phyloP scores from a whole-genome alignment of 108 stramenopile species.

The Cyclotella cryptica region DNA sequence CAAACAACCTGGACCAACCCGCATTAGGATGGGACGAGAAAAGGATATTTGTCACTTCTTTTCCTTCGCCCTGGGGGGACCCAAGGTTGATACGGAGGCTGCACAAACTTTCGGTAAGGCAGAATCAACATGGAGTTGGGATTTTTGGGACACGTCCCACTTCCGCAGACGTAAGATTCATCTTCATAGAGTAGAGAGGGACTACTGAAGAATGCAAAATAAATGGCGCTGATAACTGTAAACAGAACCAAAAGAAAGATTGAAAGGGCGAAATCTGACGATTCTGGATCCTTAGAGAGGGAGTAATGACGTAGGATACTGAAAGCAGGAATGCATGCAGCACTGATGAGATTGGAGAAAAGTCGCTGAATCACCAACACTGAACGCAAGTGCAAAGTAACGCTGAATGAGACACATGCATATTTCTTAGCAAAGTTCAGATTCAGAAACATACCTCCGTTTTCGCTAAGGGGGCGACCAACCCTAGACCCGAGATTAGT shows the following conservation, averaged over 20 bases:
- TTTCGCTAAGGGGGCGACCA: not conserved
- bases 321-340: slow-evolving; percentile 78
- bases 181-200: not conserved
- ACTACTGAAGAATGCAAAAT: slow-evolving; percentile 79
- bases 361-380: slow-evolving; percentile 86
- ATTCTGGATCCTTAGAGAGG: not conserved
- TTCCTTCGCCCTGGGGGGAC: not conserved
- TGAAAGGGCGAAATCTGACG: slow-evolving; percentile 72
- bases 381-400: slow-evolving; percentile 11
- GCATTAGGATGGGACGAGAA: no score
- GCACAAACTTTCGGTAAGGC: no score
- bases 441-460: not conserved
- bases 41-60: not conserved
- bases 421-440: not conserved
- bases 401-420: not conserved
- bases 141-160: not conserved
- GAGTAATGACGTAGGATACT: slow-evolving; percentile 70
- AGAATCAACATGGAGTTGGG: no score
- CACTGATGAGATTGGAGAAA: slow-evolving; percentile 80
- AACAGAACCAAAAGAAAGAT: slow-evolving; percentile 77
- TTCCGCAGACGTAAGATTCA: not conserved
- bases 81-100: not conserved
- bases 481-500: slow-evolving; percentile 41
- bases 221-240: slow-evolving; percentile 63
- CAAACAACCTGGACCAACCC: no score